Evolutionary conservation across 768 basidiomycete genomes (phyloP), one percentile per base, ranked within the genome.

Genomic region (Lentinus tigrinus): DNA sequence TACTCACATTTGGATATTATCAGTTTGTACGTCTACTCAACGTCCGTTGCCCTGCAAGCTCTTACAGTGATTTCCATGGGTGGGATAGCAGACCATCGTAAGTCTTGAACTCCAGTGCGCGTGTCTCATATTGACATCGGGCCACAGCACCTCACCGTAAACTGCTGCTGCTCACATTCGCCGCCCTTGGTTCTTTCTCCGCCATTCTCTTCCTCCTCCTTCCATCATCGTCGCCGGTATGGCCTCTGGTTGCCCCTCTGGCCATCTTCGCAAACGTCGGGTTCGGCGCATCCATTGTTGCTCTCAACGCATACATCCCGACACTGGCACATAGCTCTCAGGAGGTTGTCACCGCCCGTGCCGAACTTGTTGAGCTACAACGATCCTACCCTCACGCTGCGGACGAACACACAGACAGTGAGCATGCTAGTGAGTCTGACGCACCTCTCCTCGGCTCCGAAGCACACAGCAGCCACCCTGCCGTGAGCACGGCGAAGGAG

Each of bases 41-140:
- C 86, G 14, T 93, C 91, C 0, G 95, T 98, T 1, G 88, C 89
- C 0, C 72, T 96, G 0, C 95, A 98, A 69, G 95, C 95, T 0
- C 66, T 98, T n/a, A 92, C 89, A 0, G 94, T 99, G 38, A 94
- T 99, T 54, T 95, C 95, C 5, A 91, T 97, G 80, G 93, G 93
- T 7, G 85, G 85, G 16, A 86, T 96, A 54, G 96, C 95, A 1
- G 93, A 98, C 73, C 85, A 91, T 61, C 86, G 94, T 95, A 64
- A 57, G 90, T 78, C 42, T 40, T 34, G n/a, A n/a, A n/a, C 23
- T 50, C 34, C 24, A 13, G 1, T 19, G 21, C 17, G 9, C 0
- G n/a, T n/a, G n/a, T n/a, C n/a, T n/a, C n/a, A n/a, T n/a, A n/a
- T n/a, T n/a, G n/a, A n/a, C n/a, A 4, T 9, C 24, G 4, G 24